phyloP scores from a whole-genome alignment of 306 rosid species.

The Betula pendula region DNA sequence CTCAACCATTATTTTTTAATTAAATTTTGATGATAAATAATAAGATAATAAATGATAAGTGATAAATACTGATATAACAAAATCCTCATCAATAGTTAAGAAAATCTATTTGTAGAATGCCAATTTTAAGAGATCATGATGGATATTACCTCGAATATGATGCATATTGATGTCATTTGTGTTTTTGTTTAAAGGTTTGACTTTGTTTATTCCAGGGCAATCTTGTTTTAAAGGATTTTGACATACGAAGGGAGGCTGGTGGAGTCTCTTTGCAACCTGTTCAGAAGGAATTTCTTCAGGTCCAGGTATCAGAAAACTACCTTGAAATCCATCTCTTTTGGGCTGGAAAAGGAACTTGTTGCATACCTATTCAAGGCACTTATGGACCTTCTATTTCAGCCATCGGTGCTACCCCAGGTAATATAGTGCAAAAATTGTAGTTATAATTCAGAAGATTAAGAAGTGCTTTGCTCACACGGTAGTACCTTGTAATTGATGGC shows the following conservation, averaged over 20 bases:
- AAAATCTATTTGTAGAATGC: too few relatives aligned
- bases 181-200: not conserved
- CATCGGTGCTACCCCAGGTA: slow-evolving; percentile 71
- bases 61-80: too few relatives aligned
- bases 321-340: slow-evolving; percentile 77
- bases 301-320: slow-evolving; percentile 53
- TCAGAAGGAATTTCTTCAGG: slow-evolving; percentile 30
- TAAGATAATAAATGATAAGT: too few relatives aligned
- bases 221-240: slow-evolving; percentile 55
- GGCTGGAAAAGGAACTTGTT: slow-evolving; percentile 92
- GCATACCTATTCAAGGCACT: slow-evolving; percentile 57
- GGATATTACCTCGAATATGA: too few relatives aligned
- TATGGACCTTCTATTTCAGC: slow-evolving; percentile 80
- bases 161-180: not conserved
- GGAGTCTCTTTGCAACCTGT: slow-evolving; percentile 42
- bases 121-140: too few relatives aligned
- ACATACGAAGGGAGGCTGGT: slow-evolving; percentile 63
- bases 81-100: too few relatives aligned
- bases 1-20: too few relatives aligned
- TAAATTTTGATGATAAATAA: too few relatives aligned
- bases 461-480: not conserved
- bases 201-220: slow-evolving; percentile 42
- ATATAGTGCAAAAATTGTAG: slow-evolving; percentile 1
- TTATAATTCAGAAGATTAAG: not conserved
- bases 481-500: not conserved